Conservation (phyloP, 768 basidiomycete genomes). For the Tricholoma matsutake region DNA sequence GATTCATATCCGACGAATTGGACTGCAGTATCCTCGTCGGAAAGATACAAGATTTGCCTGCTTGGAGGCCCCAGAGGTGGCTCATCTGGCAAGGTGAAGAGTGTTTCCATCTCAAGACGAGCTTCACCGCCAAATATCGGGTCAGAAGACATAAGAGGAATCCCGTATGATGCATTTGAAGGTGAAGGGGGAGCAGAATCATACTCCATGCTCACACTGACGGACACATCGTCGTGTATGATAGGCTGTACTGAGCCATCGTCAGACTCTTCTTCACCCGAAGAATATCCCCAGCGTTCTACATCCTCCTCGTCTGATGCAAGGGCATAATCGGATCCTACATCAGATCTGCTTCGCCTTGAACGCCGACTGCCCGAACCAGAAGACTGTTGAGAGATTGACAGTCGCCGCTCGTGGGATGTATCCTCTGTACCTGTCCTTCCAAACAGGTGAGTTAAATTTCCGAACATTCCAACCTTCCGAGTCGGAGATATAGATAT, state of each 20-base stretch:
- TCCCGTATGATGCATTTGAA: constrained; percentile 36
- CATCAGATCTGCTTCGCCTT: constrained; percentile 54
- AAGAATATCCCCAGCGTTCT: constrained; percentile 93
- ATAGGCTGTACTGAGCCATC: constrained; percentile 34
- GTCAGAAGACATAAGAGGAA: constrained; percentile 72
- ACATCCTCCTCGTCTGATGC: constrained; percentile 55
- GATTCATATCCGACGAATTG: constrained; percentile 86
- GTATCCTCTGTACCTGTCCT: constrained; percentile 40
- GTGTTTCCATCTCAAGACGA: constrained; percentile 75
- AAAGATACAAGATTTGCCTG: constrained; percentile 79
- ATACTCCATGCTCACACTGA: constrained; percentile 63
- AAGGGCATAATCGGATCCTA: constrained; percentile 56
- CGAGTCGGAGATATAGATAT: constrained; percentile 35
- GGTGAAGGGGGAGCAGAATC: constrained; percentile 72
- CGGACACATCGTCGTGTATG: constrained; percentile 40
- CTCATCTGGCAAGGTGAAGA: constrained; percentile 58
- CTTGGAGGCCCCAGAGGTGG: constrained; percentile 82
- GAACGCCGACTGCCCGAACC: constrained; percentile 47
- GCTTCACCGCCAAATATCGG: constrained; percentile 82
- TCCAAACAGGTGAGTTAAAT: constrained; percentile 66
- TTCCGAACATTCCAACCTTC: constrained; percentile 54
- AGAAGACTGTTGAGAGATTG: constrained; percentile 57
- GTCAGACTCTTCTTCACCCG: constrained; percentile 69
- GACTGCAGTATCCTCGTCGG: constrained; percentile 87
- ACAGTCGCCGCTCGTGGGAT: constrained; percentile 43